A percentile compares a stretch with the other conserved stretches of the same genome.
Evolutionary conservation across 2,329 filamentous ascomycete species (phyloP).

Genomic region (Acephala macrosclerotiorum): DNA sequence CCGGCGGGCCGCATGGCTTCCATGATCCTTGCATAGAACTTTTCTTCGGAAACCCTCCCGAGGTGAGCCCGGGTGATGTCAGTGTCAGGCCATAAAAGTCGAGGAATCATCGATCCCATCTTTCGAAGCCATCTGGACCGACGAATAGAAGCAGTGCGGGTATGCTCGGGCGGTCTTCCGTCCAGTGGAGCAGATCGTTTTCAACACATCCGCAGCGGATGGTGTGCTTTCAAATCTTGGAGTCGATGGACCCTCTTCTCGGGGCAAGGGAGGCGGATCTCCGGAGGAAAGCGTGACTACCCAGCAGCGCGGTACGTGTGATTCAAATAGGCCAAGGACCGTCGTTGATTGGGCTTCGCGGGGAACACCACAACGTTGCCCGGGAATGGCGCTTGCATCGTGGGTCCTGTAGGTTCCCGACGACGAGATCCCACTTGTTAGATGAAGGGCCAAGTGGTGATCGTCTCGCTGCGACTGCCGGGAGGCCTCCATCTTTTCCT

Average conservation of each 20-base stretch:
- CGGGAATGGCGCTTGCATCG: constrained; percentile 19
- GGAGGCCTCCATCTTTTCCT: neutral
- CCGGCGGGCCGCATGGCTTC: constrained; percentile 26
- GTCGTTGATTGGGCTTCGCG: constrained; percentile 15
- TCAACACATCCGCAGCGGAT: neutral
- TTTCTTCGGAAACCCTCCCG: constrained; percentile 5
- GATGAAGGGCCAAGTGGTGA: neutral
- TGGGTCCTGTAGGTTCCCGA: neutral
- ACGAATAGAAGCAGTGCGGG: neutral
- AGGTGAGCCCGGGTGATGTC: constrained; percentile 7
- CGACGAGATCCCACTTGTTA: neutral
- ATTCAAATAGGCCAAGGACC: neutral
- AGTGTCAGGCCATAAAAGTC: neutral
- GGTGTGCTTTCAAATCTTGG: constrained; percentile 1
- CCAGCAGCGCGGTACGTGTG: constrained; percentile 16
- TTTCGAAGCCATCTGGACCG: too few relatives aligned
- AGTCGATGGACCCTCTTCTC: neutral
- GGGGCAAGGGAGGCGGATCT: constrained; percentile 7
- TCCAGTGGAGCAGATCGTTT: neutral
- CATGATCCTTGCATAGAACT: constrained; percentile 26
- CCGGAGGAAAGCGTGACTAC: constrained; percentile 13
- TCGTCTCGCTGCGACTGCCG: constrained; percentile 1
- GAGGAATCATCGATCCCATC: neutral
- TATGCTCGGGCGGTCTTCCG: neutral
- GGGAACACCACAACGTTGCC: neutral